Evolutionary conservation across 192 early-diverging fungal genomes (phyloP).

Genomic region (Mortierella alpina): DNA sequence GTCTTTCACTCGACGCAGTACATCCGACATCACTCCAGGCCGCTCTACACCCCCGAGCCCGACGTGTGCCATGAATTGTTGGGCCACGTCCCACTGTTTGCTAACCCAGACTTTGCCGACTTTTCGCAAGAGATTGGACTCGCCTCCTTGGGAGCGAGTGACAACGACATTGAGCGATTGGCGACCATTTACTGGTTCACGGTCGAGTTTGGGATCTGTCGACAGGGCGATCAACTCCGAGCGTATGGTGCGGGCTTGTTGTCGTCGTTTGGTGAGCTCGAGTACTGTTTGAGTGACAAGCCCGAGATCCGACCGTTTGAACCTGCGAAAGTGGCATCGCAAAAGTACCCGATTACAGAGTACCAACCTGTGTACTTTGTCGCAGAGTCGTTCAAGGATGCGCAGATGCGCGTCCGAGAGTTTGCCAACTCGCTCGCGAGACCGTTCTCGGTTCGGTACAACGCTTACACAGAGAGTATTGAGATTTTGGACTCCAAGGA

Average conservation of each 20-base stretch:
- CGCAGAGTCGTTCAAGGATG: slow-evolving; percentile 92
- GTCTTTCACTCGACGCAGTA: slow-evolving; percentile 98
- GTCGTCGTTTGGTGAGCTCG: slow-evolving; percentile 94
- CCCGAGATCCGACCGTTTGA: slow-evolving; percentile 87
- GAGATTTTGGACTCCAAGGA: slow-evolving; percentile 91
- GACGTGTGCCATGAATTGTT: slow-evolving; percentile 96
- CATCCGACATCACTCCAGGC: slow-evolving; percentile 91
- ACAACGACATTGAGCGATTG: slow-evolving; percentile 88
- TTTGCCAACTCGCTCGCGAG: slow-evolving; percentile 79
- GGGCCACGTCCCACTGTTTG: slow-evolving; percentile 87
- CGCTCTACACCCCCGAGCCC: slow-evolving; percentile 93
- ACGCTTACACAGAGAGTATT: slow-evolving; percentile 89
- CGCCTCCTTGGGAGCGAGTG: slow-evolving; percentile 90
- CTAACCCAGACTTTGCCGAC: slow-evolving; percentile 90
- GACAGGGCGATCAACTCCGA: slow-evolving; percentile 74
- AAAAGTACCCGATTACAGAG: slow-evolving; percentile 89
- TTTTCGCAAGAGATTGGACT: slow-evolving; percentile 95
- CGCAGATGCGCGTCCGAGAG: slow-evolving; percentile 89
- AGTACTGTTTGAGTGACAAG: slow-evolving; percentile 85
- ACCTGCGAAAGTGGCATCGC: slow-evolving; percentile 72
- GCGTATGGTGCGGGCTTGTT: slow-evolving; percentile 94
- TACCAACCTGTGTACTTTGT: slow-evolving; percentile 97
- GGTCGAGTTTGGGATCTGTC: slow-evolving; percentile 93
- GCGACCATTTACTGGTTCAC: slow-evolving; percentile 94
- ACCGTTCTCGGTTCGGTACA: slow-evolving; percentile 93